Evolutionary conservation across 805 yeast species (phyloP), one percentile per base, ranked within the genome.

Genomic region (Candida xiaguanensis): DNA sequence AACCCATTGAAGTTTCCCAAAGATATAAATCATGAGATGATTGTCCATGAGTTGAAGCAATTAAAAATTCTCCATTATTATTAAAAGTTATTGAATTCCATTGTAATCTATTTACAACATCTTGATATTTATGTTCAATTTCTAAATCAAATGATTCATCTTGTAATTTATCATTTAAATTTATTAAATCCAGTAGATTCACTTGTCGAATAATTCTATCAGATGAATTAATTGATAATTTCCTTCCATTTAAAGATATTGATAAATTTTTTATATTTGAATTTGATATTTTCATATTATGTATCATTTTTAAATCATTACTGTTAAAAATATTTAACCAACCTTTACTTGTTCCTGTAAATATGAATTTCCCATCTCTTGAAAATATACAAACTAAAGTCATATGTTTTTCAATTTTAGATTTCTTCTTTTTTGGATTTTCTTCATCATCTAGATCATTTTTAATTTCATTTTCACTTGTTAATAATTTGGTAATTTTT

Each of bases 1-100:
- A 79, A 0, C 96, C 97, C 71, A 84, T 74, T 6, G 77, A 70
- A 0, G 96, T 85, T 55, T 91, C 97, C 97, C 97, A 90, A 42
- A 91, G 75, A 57, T 89, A 90, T 32, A 91, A 71, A 51, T 87
- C 95, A 54, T 89, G 96, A 0, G 93, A 82, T 4, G 90, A 81
- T 47, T 67, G 72, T 9, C 95, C 95, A 56, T 78, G 80, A 0
- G 96, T 85, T 0, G 95, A 80, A 0, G 96, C 97, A 38, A 87
- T 80, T n/a, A 90, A 61, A 56, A 85, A 90, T 42, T 91, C 97
- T 5, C 78, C 76, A 48, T 78, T 80, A 41, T 81, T 78, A 47
- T 85, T 85, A 61, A 85, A 82, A 8, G 80, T 65, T 3, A 87
- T 80, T 0, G 87, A 70, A 56, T 88, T 89, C 96, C 96, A 90